phyloP scores from a whole-genome alignment of 2,329 filamentous ascomycete species.

The Fusarium sulawesiense region DNA sequence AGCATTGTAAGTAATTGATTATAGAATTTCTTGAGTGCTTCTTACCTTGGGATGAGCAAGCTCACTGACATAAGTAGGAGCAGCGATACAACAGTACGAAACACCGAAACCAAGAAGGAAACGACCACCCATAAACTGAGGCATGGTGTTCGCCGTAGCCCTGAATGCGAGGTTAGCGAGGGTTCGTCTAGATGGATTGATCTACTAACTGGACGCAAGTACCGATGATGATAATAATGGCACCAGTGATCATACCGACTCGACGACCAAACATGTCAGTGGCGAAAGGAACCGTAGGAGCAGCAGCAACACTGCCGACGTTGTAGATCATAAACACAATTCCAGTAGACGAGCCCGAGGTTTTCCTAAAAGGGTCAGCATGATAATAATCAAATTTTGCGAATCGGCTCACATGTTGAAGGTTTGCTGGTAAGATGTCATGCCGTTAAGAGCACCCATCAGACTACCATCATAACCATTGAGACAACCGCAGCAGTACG shows the following conservation, averaged over 20 bases:
- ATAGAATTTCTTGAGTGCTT: accelerated
- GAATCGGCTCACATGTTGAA: slow-evolving; percentile 27
- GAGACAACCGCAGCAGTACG: slow-evolving; percentile 66
- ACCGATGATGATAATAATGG: slow-evolving; percentile 55
- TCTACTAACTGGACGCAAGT: slow-evolving; percentile 52
- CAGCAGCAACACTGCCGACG: slow-evolving; percentile 56
- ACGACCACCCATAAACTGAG: slow-evolving; percentile 60
- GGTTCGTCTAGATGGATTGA: accelerated
- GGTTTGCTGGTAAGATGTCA: slow-evolving; percentile 41
- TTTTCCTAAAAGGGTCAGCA: slow-evolving; percentile 7
- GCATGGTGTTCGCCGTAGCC: slow-evolving; percentile 48
- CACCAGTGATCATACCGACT: slow-evolving; percentile 55
- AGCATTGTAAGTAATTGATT: accelerated
- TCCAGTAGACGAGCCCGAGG: slow-evolving; percentile 33
- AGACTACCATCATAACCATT: slow-evolving; percentile 41
- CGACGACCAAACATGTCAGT: slow-evolving; percentile 57
- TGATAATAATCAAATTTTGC: no score
- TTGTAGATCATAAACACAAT: slow-evolving; percentile 59
- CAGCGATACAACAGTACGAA: slow-evolving; percentile 54
- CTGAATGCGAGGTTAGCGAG: neutral
- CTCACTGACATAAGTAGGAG: slow-evolving; percentile 58
- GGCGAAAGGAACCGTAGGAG: slow-evolving; percentile 54
- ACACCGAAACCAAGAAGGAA: slow-evolving; percentile 67
- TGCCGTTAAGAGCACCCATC: slow-evolving; percentile 45
- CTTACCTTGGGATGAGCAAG: slow-evolving; percentile 60